Percentiles rank a stretch among this genome's conserved stretches.
phyloP scores from a whole-genome alignment of 176 grass and related monocot species.

The Miscanthus lutarioriparius region DNA sequence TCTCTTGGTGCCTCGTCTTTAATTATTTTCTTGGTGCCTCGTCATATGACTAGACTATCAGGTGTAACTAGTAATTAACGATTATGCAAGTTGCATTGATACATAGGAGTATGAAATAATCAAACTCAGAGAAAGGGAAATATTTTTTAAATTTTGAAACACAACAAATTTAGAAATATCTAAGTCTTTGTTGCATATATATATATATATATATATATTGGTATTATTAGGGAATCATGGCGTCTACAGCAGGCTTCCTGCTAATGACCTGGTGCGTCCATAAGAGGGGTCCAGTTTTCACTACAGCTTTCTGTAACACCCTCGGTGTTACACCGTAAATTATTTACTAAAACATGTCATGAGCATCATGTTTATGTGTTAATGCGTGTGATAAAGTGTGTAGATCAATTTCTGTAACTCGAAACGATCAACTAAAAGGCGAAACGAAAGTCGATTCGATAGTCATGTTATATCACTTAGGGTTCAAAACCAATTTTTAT shows the following conservation, averaged over 20 bases:
- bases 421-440: too few relatives aligned
- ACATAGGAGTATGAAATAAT: too few relatives aligned
- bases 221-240: constrained; percentile 62
- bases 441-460: too few relatives aligned
- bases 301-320: too few relatives aligned
- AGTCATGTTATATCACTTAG: too few relatives aligned
- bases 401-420: too few relatives aligned
- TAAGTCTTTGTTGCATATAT: neutral
- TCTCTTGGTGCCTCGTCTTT: neutral
- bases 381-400: too few relatives aligned
- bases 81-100: neutral
- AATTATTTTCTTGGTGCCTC: neutral
- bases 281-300: constrained; percentile 84
- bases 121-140: neutral
- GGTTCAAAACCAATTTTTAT: too few relatives aligned
- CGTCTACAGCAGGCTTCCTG: constrained; percentile 64
- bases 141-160: neutral
- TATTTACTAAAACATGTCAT: too few relatives aligned
- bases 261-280: constrained; percentile 85
- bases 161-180: too few relatives aligned
- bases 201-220: neutral
- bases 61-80: neutral
- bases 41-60: neutral
- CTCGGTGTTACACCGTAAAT: too few relatives aligned
- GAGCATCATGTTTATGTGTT: too few relatives aligned